Evolutionary conservation across 139 green algal genomes (phyloP), one percentile per base, ranked within the genome.

Genomic region (Astrephomene gubernaculifera): DNA sequence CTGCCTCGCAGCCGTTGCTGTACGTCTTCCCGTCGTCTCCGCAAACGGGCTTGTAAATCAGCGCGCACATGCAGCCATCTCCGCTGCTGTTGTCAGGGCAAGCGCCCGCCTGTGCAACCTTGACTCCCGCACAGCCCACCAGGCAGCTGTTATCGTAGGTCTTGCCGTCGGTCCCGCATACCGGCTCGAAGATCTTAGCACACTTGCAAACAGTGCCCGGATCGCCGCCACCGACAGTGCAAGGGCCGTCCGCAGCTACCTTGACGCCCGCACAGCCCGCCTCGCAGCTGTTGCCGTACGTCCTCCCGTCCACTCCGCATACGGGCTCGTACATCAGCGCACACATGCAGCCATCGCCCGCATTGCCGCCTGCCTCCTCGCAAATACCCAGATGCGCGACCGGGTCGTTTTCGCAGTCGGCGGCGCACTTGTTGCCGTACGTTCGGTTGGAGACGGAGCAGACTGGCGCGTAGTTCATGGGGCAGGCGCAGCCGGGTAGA

Each of bases 101-200:
- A n/a, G n/a, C n/a, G n/a, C n/a, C n/a, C n/a, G 53, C 53, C 39
- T 24, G 24, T 22, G 67, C 68, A n/a, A n/a, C n/a, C n/a, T n/a
- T n/a, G n/a, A n/a, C n/a, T n/a, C n/a, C n/a, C n/a, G n/a, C n/a
- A n/a, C n/a, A n/a, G n/a, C n/a, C n/a, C 35, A 39, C 44, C 38
- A 64, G 41, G 49, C 69, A 89, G n/a, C 61, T 57, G 67, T 69
- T 71, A 2, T 39, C 33, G 68, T 89, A 89, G 4, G 76, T 89
- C 41, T 86, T 81, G 53, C 85, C 85, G 79, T 89, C 69, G n/a
- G 33, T 76, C 53, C 85, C 85, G 29, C 85, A 89, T 17, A 89
- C 85, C 17, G 85, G 85, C 41, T 78, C 44, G 19, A 27, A 29
- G 19, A 36, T 19, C 72, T 67, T 31, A 0, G 61, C 7, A 60